Percentiles rank a stretch among this genome's conserved stretches.
phyloP scores from a whole-genome alignment of 257 asterid genomes.

The Nicotiana tomentosiformis region DNA sequence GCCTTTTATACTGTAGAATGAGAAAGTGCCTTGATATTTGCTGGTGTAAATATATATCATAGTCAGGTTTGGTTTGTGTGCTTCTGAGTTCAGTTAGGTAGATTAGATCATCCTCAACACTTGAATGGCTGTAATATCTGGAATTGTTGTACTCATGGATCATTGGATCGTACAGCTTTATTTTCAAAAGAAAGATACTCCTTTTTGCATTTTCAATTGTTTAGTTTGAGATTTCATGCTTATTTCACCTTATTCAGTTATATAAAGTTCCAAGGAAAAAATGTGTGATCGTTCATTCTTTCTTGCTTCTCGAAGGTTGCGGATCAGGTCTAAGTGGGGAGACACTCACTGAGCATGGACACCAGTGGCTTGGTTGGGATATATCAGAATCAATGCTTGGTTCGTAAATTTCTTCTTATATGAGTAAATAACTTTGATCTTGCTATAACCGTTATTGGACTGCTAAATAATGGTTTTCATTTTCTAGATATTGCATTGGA shows the following conservation, averaged over 20 bases:
- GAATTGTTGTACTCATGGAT: neutral
- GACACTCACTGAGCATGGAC: conserved; percentile 79
- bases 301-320: conserved; percentile 50
- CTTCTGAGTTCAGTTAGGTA: neutral
- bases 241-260: neutral
- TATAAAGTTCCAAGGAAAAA: neutral
- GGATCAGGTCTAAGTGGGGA: conserved; percentile 99
- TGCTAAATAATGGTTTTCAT: neutral
- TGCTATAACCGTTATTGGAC: neutral
- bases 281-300: neutral
- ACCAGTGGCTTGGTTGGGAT: conserved; percentile 93
- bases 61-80: neutral
- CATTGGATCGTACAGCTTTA: neutral
- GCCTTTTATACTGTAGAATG: neutral
- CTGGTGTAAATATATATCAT: neutral
- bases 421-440: neutral
- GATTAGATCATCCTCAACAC: neutral
- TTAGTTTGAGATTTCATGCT: neutral
- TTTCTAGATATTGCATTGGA: conserved; percentile 72
- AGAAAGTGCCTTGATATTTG: neutral
- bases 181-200: neutral
- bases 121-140: neutral
- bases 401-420: neutral
- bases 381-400: conserved; percentile 89
- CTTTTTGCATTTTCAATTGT: neutral